Evolutionary conservation across 495 filamentous ascomycete genomes (phyloP).

Genomic region (Penicillium desertorum): DNA sequence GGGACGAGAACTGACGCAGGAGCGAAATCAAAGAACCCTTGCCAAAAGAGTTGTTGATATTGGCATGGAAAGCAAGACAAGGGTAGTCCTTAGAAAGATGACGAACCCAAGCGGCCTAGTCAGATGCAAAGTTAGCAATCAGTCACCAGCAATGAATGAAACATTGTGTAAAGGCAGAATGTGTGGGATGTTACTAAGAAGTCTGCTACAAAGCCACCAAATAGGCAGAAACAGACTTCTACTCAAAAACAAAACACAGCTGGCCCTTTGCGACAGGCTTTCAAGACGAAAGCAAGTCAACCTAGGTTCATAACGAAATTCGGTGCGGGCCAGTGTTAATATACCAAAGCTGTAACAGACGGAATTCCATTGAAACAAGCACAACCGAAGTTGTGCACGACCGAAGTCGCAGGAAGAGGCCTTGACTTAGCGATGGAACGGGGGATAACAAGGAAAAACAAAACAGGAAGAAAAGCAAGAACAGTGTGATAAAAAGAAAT

Average conservation of each 20-base stretch:
- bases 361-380: slow-evolving; percentile 62
- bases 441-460: slow-evolving; percentile 25
- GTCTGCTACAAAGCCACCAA: slow-evolving; percentile 59
- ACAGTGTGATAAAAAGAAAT: slow-evolving; percentile 14
- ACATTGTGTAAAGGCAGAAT: slow-evolving; percentile 43
- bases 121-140: slow-evolving; percentile 42
- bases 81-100: slow-evolving; percentile 81
- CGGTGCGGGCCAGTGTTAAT: slow-evolving; percentile 74
- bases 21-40: slow-evolving; percentile 77
- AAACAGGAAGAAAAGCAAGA: slow-evolving; percentile 15
- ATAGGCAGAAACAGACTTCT: slow-evolving; percentile 63
- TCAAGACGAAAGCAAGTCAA: slow-evolving; percentile 84
- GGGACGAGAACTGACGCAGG: slow-evolving; percentile 85
- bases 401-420: slow-evolving; percentile 61
- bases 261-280: slow-evolving; percentile 54
- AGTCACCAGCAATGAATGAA: slow-evolving; percentile 25
- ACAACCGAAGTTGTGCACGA: slow-evolving; percentile 24
- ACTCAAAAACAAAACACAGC: slow-evolving; percentile 82
- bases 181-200: slow-evolving; percentile 99
- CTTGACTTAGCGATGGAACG: slow-evolving; percentile 93
- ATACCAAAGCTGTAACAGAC: slow-evolving; percentile 99
- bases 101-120: slow-evolving; percentile 82
- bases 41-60: slow-evolving; percentile 88
- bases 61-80: slow-evolving; percentile 89
- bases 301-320: slow-evolving; percentile 59